Base-by-base conservation (phyloP, 352 stramenopile genomes). In the Pythium pectinolyticum region DNA sequence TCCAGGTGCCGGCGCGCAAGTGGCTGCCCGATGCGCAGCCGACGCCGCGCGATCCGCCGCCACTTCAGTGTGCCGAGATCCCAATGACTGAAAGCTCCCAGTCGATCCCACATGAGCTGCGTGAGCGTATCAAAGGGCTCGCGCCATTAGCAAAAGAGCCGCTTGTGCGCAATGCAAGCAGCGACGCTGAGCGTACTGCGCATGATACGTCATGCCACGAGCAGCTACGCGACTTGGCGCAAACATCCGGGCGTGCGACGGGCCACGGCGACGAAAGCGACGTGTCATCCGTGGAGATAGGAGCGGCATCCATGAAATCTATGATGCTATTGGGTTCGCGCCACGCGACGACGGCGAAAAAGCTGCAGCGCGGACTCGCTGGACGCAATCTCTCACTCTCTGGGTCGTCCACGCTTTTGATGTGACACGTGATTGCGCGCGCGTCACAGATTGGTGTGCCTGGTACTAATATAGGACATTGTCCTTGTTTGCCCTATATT, bases 1-100 rank as follows among this genome's bases (percentile, higher is more conserved):
- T 89, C 63, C 78, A 75, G 0, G 75, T 93, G 5, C 70, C 75
- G 1, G 72, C 75, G 35, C 60, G 74, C 34, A 93, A 93, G 58
- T 93, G 80, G 77, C 57, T 73, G 17, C 75, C 80, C 0, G 67
- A 82, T 5, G 69, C 63, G 1, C 56, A 77, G 15, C 70, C 72
- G 19, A 69, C 58, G 25, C 82, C 82, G 0, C 77, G 80, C 12
- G 75, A 89, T 14, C 80, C 80, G 11, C 73, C 84, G 27, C 67
- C 73, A 8, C 60, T 89, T 8, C 73, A 79, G 34, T 93, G 82
- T 57, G 63, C 66, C 15, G 76, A 90, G 58, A 78, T 91, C 20
- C 69, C 75, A 17, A 74, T 86, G 8, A 83, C 78, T 0, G 82
- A 90, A 48, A 76, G 78, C 34, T 83, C 66, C 25, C 70, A 87